Evolutionary conservation across 1,284 basidiomycete species (phyloP), one percentile per base, ranked within the genome.

Genomic region (Ustilago tritici): DNA sequence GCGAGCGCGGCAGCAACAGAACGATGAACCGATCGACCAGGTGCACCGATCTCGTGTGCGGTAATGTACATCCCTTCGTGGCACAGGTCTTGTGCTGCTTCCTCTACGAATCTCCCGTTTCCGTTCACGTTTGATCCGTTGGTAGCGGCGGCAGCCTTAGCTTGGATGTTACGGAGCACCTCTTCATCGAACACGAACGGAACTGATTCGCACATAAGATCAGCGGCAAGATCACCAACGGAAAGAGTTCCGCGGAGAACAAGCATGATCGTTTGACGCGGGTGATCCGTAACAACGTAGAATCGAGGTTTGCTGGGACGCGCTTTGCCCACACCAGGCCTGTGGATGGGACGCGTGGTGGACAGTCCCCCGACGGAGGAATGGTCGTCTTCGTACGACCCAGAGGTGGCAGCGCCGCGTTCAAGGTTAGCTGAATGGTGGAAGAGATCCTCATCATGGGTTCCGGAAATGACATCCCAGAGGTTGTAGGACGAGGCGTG

Each of bases 31-130:
- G 93, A 92, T 78, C 91, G 91, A 1, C 92, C 92, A 3, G 89
- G 88, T 5, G 89, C 90, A 2, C 93, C 93, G 92, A 94, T 94
- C 7, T 90, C 91, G 28, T 89, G 88, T 3, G 93, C 92, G 89
- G 94, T 92, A 68, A 90, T 90, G 65, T 92, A 87, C 90, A 94
- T 94, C 2, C 93, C 93, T 36, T 92, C 90, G 57, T 83, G 82
- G 12, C 70, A 72, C 2, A 79, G 19, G 12, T 76, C 62, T n/a
- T 60, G 58, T 7, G 32, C 40, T 17, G 65, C 36, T 14, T 61
- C 65, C 10, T 64, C 61, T 0, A 55, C 47, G 8, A 59, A 66
- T 17, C 43, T 32, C 12, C 60, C 54, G 1, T 50, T 50, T 9
- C 49, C 49, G 15, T 59, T 59, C 34, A 17, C 46, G n/a, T 6